These are phyloP conservation scores for Ogataea neopini DNA, from an alignment of 805 yeast species.

Conservation along the genomic window DNA sequence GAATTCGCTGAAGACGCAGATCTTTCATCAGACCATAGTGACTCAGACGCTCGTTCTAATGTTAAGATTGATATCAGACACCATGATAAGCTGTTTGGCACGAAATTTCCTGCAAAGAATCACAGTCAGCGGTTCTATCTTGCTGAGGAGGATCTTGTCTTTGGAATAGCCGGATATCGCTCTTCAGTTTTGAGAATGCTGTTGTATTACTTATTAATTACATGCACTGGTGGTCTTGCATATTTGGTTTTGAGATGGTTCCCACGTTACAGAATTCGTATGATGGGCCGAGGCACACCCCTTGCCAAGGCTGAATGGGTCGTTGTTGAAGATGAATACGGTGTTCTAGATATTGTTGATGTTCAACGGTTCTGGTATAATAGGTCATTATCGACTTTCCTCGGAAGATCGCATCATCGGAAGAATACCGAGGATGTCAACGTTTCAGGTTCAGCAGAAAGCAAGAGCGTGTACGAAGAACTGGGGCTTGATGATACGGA, in stretches of 20 bases:
- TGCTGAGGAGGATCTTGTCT: slow-evolving; percentile 92
- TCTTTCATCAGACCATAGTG: slow-evolving; percentile 15
- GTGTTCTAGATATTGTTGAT: slow-evolving; percentile 66
- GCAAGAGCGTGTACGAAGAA: background rate
- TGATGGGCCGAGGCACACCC: slow-evolving; percentile 65
- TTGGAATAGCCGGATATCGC: slow-evolving; percentile 90
- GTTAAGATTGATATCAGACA: slow-evolving; percentile 29
- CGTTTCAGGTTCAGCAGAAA: slow-evolving; percentile 12
- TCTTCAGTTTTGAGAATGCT: slow-evolving; percentile 48
- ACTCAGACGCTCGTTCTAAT: slow-evolving; percentile 15
- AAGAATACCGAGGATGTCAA: slow-evolving; percentile 14
- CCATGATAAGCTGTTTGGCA: slow-evolving; percentile 47
- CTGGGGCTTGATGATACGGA: slow-evolving; percentile 42
- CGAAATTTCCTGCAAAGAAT: slow-evolving; percentile 41
- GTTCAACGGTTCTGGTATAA: slow-evolving; percentile 65
- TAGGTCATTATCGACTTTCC: slow-evolving; percentile 68
- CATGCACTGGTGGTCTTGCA: slow-evolving; percentile 66
- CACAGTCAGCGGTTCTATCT: slow-evolving; percentile 81
- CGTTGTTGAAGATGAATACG: slow-evolving; percentile 90
- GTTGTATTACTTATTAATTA: slow-evolving; percentile 55
- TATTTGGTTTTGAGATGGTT: slow-evolving; percentile 82
- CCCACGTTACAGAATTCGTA: slow-evolving; percentile 68
- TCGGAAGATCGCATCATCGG: slow-evolving; percentile 29
- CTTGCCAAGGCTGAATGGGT: slow-evolving; percentile 89
- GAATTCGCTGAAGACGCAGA: slow-evolving; percentile 24